phyloP scores from a whole-genome alignment of 352 stramenopile genomes.

The Phytophthora uliginosa region DNA sequence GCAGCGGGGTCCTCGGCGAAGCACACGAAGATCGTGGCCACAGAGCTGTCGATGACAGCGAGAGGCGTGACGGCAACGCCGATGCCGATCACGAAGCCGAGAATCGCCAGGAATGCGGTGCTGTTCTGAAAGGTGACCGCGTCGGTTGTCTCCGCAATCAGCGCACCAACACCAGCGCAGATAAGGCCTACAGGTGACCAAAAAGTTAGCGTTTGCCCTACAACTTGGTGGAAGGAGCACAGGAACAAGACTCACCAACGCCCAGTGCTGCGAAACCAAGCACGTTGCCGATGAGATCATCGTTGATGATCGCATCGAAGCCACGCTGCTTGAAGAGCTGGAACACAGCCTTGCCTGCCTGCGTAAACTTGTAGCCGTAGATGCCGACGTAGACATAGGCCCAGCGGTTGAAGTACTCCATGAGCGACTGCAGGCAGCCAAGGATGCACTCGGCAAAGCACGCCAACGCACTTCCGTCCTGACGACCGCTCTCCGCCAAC shows the following conservation, averaged over 20 bases:
- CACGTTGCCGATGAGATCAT: slow-evolving; percentile 95
- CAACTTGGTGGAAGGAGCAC: background rate
- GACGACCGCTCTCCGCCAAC: slow-evolving; percentile 74
- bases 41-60: slow-evolving; percentile 94
- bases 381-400: slow-evolving; percentile 97
- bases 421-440: slow-evolving; percentile 83
- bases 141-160: slow-evolving; percentile 62
- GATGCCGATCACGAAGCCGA: slow-evolving; percentile 93
- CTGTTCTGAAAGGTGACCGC: slow-evolving; percentile 72
- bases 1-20: slow-evolving; percentile 94
- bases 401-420: slow-evolving; percentile 96
- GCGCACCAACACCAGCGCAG: slow-evolving; percentile 65
- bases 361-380: slow-evolving; percentile 95
- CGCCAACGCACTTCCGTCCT: slow-evolving; percentile 75
- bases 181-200: slow-evolving; percentile 62
- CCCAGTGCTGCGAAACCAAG: slow-evolving; percentile 91
- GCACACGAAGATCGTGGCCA: slow-evolving; percentile 98
- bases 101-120: slow-evolving; percentile 76
- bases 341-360: slow-evolving; percentile 94
- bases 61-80: slow-evolving; percentile 92
- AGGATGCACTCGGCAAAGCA: slow-evolving; percentile 91
- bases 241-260: slow-evolving; percentile 63
- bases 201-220: background rate
- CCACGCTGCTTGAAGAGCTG: slow-evolving; percentile 94
- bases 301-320: slow-evolving; percentile 98